These are phyloP conservation scores for Exophiala sideris DNA, from an alignment of 2,329 filamentous ascomycete genomes.

Conservation along the genomic window DNA sequence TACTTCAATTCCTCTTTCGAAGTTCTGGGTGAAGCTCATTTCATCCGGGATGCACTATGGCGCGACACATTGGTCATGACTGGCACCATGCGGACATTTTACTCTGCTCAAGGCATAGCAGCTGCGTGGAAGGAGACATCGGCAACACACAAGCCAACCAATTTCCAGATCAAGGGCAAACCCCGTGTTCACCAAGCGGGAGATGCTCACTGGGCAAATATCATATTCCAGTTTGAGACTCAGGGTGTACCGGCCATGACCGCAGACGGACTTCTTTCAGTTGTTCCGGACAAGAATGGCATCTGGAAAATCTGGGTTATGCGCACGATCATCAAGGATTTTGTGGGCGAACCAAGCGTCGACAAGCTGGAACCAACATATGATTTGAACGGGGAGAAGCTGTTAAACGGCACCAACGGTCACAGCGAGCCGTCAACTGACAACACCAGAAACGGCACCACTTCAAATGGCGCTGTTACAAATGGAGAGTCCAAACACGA, in stretches of 20 bases:
- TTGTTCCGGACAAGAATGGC: conserved; percentile 7
- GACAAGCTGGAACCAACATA: conserved; percentile 16
- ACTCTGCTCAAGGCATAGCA: conserved; percentile 15
- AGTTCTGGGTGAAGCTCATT: conserved; percentile 1
- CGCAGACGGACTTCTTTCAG: conserved; percentile 1
- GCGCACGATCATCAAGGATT: conserved; percentile 18
- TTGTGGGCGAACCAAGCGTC: conserved; percentile 22
- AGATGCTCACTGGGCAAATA: neutral
- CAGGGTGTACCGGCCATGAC: neutral
- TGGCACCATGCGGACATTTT: conserved; percentile 27
- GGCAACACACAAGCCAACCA: neutral
- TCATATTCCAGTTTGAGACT: conserved; percentile 1
- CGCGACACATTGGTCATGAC: conserved; percentile 28
- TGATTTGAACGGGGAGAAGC: neutral
- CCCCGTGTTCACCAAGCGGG: neutral
- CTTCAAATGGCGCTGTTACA: neutral
- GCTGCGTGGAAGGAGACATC: conserved; percentile 19
- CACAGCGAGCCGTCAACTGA: neutral
- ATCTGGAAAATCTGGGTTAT: conserved; percentile 31
- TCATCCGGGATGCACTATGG: conserved; percentile 22
- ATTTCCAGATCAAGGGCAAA: neutral
- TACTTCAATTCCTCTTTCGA: neutral
- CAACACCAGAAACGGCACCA: neutral
- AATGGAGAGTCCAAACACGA: neutral
- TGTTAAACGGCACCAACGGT: neutral